Percentiles rank a stretch among this genome's conserved stretches.
These are phyloP conservation scores for Phytophthora foliorum DNA, from an alignment of 352 stramenopile genomes.

Conservation along the genomic window DNA sequence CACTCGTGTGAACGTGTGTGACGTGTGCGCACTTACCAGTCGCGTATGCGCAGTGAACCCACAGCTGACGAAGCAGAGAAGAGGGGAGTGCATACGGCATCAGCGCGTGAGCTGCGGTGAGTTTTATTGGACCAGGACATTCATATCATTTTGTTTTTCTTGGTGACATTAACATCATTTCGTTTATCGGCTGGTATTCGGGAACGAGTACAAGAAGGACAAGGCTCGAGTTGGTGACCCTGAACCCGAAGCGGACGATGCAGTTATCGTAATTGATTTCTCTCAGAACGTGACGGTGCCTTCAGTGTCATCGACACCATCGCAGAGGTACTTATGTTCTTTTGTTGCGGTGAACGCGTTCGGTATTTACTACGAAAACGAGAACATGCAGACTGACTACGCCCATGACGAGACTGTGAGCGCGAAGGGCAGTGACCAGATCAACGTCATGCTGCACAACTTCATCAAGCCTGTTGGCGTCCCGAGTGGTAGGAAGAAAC, in stretches of 20 bases:
- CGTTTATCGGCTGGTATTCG: too few species aligned
- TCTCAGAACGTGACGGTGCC: too few species aligned
- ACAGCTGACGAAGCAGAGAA: slow-evolving; percentile 17
- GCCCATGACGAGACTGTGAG: slow-evolving; percentile 5
- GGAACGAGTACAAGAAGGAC: too few species aligned
- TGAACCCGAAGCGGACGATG: too few species aligned
- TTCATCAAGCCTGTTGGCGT: slow-evolving; percentile 1
- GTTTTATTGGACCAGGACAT: too few species aligned
- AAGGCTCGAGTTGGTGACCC: too few species aligned
- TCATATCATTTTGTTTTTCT: too few species aligned
- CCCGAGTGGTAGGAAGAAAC: not conserved
- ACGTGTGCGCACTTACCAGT: slow-evolving; percentile 14
- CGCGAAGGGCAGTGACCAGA: slow-evolving; percentile 22
- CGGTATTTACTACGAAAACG: slow-evolving; percentile 23
- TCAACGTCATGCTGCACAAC: slow-evolving; percentile 27
- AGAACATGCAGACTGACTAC: slow-evolving; percentile 18
- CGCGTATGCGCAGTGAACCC: not conserved
- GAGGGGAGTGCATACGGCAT: slow-evolving; percentile 1
- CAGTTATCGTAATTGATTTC: too few species aligned
- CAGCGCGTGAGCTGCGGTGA: slow-evolving; percentile 13
- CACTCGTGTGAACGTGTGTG: slow-evolving; percentile 7
- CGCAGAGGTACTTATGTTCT: slow-evolving; percentile 30
- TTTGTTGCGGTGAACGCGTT: slow-evolving; percentile 24
- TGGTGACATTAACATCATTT: too few species aligned
- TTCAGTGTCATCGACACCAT: slow-evolving; percentile 11